Conservation (phyloP, 805 yeast genomes). For the Candida qinlingensis region DNA sequence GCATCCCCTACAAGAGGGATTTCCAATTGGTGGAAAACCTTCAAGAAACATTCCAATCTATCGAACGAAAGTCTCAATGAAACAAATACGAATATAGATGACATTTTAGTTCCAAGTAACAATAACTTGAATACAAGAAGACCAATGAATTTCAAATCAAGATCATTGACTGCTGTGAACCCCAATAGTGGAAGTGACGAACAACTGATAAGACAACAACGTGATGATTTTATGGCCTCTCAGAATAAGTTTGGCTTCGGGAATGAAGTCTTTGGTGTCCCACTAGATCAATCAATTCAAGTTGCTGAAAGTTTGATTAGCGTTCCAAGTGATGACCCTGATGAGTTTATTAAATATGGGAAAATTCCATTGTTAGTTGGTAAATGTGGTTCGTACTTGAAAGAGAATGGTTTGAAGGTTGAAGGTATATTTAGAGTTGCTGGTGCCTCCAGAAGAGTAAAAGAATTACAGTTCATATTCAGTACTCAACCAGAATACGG, state of each 20-base stretch:
- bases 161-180: slow-evolving; percentile 26
- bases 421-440: slow-evolving; percentile 94
- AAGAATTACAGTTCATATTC: slow-evolving; percentile 77
- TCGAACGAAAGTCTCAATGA: slow-evolving; percentile 20
- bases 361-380: slow-evolving; percentile 92
- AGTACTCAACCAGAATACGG: slow-evolving; percentile 90
- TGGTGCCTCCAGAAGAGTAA: slow-evolving; percentile 84
- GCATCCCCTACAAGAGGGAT: slow-evolving; percentile 31
- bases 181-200: slow-evolving; percentile 12
- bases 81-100: slow-evolving; percentile 9
- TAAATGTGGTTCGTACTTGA: slow-evolving; percentile 83
- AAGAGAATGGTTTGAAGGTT: slow-evolving; percentile 67
- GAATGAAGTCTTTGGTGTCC: slow-evolving; percentile 69
- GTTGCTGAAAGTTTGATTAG: slow-evolving; percentile 76
- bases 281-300: slow-evolving; percentile 62
- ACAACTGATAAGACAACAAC: slow-evolving; percentile 26
- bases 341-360: slow-evolving; percentile 74
- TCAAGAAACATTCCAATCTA: slow-evolving; percentile 25
- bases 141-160: slow-evolving; percentile 33
- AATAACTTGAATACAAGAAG: slow-evolving; percentile 10
- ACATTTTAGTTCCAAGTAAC: slow-evolving; percentile 10
- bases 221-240: slow-evolving; percentile 33
- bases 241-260: slow-evolving; percentile 32
- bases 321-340: slow-evolving; percentile 49
- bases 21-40: slow-evolving; percentile 37